Base-by-base conservation (phyloP, 2,329 filamentous ascomycete genomes). In the Rhynchosporium agropyri region DNA sequence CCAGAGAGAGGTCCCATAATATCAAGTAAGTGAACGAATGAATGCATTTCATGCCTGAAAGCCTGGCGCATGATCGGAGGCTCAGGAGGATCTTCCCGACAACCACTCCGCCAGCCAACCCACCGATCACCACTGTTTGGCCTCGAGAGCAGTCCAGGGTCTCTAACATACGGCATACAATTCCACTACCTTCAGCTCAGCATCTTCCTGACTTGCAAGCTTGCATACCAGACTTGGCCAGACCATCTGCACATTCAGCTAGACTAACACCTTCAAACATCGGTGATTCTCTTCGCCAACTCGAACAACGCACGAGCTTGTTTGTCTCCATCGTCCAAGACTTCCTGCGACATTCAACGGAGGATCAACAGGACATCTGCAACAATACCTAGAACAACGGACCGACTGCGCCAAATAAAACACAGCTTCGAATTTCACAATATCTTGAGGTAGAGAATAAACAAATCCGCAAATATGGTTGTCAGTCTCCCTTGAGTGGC, bases 381-480 rank as follows among this genome's bases (percentile, higher is more conserved):
- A 58, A 58, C 56, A 58, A 58, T 40, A 33, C 29, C n/a, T 26
- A 9, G 13, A 58, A n/a, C n/a, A 58, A 58, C 56, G 45, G 56
- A 26, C 54, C 54, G 40, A 57, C 42, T 57, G 42, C 51, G 29
- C 36, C 51, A 54, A 54, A 54, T 40, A 40, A 54, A 43, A 54
- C 51, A 29, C 8, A 42, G 9, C 36, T 53, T 33, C 28, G 51
- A 54, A 28, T 33, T 20, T 54, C 36, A 42, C 51, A 33, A 20
- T 42, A 10, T 6, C 20, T 40, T n/a, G 29, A 54, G 13, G 8
- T 13, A 50, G 20, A 42, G n/a, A 42, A 36, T 42, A 50, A 29
- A 49, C 20, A 60, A 38, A 49, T 29, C 50, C 28, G 66, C 68
- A 74, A 75, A 61, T 60, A 79, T 79, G 77, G 77, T 79, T 68